Conservation (phyloP, 192 early-diverging fungal genomes). For the Coemansia sp. region DNA sequence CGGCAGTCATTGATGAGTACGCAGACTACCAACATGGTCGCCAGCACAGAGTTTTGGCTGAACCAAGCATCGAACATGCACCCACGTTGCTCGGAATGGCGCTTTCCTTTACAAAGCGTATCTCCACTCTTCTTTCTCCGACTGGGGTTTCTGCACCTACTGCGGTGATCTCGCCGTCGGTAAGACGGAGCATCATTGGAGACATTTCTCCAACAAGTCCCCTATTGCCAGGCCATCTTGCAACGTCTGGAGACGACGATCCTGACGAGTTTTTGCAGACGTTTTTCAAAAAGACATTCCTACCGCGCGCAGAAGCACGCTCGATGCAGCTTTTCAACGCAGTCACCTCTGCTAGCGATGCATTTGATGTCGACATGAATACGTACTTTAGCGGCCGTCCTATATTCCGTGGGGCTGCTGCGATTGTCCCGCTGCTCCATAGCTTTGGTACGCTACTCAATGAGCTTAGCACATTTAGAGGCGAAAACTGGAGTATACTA, state of each 20-base stretch:
- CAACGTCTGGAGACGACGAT: conserved; percentile 17
- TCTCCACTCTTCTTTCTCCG: conserved; percentile 23
- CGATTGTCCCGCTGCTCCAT: conserved; percentile 40
- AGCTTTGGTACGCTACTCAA: conserved; percentile 47
- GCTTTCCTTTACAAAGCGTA: conserved; percentile 44
- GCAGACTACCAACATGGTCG: conserved; percentile 43
- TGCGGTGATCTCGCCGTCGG: conserved; percentile 36
- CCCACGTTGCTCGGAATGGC: conserved; percentile 53
- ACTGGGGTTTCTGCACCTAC: conserved; percentile 11
- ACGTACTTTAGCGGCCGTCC: conserved; percentile 47
- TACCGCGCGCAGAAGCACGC: conserved; percentile 84
- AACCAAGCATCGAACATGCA: conserved; percentile 54
- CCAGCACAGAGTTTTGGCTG: conserved; percentile 48
- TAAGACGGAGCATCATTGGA: conserved; percentile 45
- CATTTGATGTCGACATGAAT: conserved; percentile 41
- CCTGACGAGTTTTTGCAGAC: conserved; percentile 64
- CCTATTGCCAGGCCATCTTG: conserved; percentile 18
- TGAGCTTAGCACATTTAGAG: conserved; percentile 40
- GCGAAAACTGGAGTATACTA: conserved; percentile 48
- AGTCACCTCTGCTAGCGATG: conserved; percentile 36
- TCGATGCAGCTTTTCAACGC: conserved; percentile 62
- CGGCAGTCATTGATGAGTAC: conserved; percentile 52
- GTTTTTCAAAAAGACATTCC: conserved; percentile 62
- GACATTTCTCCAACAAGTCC: conserved; percentile 28
- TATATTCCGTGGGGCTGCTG: conserved; percentile 52